Evolutionary conservation across 345 rosid genomes (phyloP).

Genomic region (Atalantia buxifolia): DNA sequence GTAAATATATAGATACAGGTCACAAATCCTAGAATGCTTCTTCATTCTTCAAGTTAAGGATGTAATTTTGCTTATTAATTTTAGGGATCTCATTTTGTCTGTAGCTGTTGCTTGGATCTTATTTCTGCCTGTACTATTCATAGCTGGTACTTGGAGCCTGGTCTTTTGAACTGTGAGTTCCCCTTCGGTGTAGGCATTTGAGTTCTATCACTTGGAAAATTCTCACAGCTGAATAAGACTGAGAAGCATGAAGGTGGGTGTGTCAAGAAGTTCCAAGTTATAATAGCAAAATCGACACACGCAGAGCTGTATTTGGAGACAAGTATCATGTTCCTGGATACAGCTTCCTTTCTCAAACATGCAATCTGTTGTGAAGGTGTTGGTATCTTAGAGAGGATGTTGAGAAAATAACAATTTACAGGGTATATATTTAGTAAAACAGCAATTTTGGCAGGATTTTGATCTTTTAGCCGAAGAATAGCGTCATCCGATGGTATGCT

Average conservation of each 20-base stretch:
- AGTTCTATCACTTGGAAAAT: background rate
- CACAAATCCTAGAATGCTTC: background rate
- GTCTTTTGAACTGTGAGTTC: background rate
- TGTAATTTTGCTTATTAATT: conserved; percentile 2
- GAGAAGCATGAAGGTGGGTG: background rate
- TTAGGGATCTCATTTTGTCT: background rate
- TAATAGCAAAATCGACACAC: background rate
- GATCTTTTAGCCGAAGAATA: background rate
- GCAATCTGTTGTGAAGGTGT: background rate
- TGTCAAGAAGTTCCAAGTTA: background rate
- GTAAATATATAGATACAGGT: background rate
- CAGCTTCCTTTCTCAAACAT: background rate
- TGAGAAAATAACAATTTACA: too few species aligned
- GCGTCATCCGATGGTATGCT: background rate
- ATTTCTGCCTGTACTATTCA: background rate
- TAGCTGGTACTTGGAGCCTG: background rate
- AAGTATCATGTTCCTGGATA: background rate
- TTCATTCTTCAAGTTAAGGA: background rate
- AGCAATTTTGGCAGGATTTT: background rate
- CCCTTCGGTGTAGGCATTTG: background rate
- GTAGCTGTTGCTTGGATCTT: background rate
- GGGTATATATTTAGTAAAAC: background rate
- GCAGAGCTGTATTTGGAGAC: background rate
- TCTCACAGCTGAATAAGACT: background rate
- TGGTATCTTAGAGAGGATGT: background rate